A percentile compares a stretch with the other conserved stretches of the same genome.
These are phyloP conservation scores for Exobasidium cylindrosporum DNA, from an alignment of 1,284 basidiomycete species.

Conservation along the genomic window DNA sequence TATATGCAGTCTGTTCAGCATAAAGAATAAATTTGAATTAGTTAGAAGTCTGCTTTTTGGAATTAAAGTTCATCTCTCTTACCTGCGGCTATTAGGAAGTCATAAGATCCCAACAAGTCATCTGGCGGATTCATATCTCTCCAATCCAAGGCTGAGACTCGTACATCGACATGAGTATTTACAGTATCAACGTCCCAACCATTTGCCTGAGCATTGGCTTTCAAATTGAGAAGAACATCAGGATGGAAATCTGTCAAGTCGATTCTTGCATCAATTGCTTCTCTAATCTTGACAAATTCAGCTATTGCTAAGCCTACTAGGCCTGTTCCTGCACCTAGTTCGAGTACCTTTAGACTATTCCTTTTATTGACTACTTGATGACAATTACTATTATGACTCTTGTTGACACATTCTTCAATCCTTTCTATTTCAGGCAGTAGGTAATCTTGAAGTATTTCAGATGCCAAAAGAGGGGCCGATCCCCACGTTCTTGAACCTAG, in stretches of 20 bases:
- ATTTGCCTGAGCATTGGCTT: conserved; percentile 8
- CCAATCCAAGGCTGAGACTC: conserved; percentile 1
- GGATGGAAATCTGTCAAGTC: conserved; percentile 19
- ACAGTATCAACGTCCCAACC: not conserved
- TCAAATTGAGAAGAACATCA: conserved; percentile 16
- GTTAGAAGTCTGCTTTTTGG: no score
- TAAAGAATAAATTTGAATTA: no score
- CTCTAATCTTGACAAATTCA: not conserved
- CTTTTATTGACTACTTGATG: no score
- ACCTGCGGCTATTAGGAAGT: not conserved
- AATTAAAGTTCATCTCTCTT: no score
- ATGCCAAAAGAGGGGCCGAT: conserved; percentile 20
- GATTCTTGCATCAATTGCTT: not conserved
- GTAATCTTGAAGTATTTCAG: conserved; percentile 8
- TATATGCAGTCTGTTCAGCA: conserved; percentile 19
- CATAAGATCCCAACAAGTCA: not conserved
- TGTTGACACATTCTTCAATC: not conserved
- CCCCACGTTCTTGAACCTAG: conserved; percentile 26
- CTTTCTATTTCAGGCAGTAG: not conserved
- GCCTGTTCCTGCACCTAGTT: conserved; percentile 24
- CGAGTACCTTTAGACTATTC: conserved; percentile 7
- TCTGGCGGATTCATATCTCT: not conserved
- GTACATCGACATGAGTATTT: not conserved
- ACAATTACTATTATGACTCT: not conserved
- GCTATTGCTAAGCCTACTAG: conserved; percentile 19